Percentiles rank a stretch among this genome's conserved stretches.
These are phyloP conservation scores for Sequoia sempervirens DNA, from an alignment of 75 land plant species.

Conservation along the genomic window DNA sequence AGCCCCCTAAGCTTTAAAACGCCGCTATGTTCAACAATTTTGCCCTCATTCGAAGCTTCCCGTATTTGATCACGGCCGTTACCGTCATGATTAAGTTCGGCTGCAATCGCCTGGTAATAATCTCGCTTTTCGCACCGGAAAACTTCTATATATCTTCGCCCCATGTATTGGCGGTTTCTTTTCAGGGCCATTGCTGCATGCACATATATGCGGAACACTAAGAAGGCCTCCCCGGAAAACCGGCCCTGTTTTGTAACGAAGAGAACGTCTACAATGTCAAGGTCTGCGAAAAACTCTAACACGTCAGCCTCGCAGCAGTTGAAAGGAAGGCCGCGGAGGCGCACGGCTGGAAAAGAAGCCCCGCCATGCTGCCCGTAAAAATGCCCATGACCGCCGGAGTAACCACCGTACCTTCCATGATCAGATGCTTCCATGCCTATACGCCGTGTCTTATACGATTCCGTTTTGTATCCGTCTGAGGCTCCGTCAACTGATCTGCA, in stretches of 20 bases:
- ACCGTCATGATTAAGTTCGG: neutral
- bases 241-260: slow-evolving; percentile 33
- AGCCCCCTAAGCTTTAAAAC: slow-evolving; percentile 51
- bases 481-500: no score
- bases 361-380: no score
- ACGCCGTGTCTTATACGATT: no score
- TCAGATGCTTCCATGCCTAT: no score
- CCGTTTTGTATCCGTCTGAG: no score
- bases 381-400: no score
- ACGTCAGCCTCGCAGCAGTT: slow-evolving; percentile 15
- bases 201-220: slow-evolving; percentile 27
- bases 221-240: slow-evolving; percentile 38
- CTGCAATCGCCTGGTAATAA: slow-evolving; percentile 30
- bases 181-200: slow-evolving; percentile 35
- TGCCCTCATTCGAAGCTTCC: neutral
- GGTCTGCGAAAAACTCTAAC: slow-evolving; percentile 31
- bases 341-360: slow-evolving; percentile 21
- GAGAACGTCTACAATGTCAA: slow-evolving; percentile 35
- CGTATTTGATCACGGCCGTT: no score
- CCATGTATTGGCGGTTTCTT: slow-evolving; percentile 34
- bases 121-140: slow-evolving; percentile 31
- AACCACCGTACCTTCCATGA: no score
- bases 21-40: neutral
- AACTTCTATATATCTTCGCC: slow-evolving; percentile 4
- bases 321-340: slow-evolving; percentile 33